Percentiles rank a stretch among this genome's conserved stretches.
Conservation (phyloP, 108 stramenopile species). For the Parietichytrium sp. region DNA sequence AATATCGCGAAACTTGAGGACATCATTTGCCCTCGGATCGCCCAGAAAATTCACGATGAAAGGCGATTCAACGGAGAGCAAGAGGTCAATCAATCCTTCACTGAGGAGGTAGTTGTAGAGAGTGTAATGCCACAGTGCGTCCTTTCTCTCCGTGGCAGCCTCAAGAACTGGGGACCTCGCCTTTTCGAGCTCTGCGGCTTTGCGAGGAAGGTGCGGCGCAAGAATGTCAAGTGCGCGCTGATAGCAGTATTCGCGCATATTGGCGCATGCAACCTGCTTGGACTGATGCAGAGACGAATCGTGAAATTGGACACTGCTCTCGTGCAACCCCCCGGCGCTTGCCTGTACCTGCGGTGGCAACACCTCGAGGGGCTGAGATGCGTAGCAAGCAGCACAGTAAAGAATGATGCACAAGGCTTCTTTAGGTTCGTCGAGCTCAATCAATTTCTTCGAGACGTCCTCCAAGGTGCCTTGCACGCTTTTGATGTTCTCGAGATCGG, state of each 20-base stretch:
- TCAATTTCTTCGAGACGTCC: background rate
- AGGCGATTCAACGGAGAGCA: background rate
- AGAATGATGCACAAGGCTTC: background rate
- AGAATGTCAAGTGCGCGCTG: background rate
- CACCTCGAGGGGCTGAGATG: background rate
- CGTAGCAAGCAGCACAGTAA: conserved; percentile 5
- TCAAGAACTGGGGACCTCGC: background rate
- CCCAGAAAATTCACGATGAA: conserved; percentile 30
- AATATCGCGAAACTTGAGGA: background rate
- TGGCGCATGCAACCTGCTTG: too few species aligned
- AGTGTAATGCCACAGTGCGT: conserved; percentile 24
- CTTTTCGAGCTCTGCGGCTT: background rate
- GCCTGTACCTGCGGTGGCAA: background rate
- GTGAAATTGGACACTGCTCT: too few species aligned
- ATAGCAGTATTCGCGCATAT: conserved; percentile 20
- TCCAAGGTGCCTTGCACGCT: background rate
- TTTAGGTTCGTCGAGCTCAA: background rate
- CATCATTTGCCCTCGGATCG: background rate
- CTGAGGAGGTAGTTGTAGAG: background rate
- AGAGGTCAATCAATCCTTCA: background rate
- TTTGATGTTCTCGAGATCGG: background rate
- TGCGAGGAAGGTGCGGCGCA: background rate
- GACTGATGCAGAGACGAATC: too few species aligned
- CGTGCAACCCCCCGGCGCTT: background rate
- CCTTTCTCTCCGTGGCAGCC: conserved; percentile 1